Percentiles rank a stretch among this genome's conserved stretches.
These are phyloP conservation scores for Epichloe bromicola DNA, from an alignment of 2,329 filamentous ascomycete genomes.

Conservation along the genomic window DNA sequence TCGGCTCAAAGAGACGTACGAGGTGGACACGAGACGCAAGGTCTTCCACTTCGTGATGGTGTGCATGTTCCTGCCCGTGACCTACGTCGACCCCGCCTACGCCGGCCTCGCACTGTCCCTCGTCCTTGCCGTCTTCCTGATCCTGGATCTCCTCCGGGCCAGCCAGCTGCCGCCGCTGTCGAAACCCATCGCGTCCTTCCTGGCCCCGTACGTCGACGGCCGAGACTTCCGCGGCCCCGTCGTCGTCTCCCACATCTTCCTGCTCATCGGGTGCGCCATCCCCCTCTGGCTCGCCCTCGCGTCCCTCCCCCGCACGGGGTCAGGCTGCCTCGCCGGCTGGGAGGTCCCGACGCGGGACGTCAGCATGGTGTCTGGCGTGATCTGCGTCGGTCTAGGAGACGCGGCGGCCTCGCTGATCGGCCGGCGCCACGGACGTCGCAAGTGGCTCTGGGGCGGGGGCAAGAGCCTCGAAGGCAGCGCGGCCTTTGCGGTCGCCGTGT, in stretches of 20 bases:
- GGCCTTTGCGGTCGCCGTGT: constrained; percentile 74
- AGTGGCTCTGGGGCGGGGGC: constrained; percentile 94
- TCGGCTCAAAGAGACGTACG: constrained; percentile 59
- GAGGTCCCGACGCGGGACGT: constrained; percentile 61
- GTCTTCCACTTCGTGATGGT: constrained; percentile 99
- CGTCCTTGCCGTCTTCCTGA: constrained; percentile 69
- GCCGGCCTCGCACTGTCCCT: constrained; percentile 67
- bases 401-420: constrained; percentile 86
- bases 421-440: constrained; percentile 68
- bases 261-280: constrained; percentile 88
- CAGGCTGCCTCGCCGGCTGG: constrained; percentile 55
- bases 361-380: constrained; percentile 81
- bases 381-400: constrained; percentile 92
- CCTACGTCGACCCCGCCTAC: constrained; percentile 77
- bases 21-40: constrained; percentile 92
- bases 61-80: constrained; percentile 79
- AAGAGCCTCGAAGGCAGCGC: constrained; percentile 84
- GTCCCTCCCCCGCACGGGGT: constrained; percentile 46
- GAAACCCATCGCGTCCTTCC: constrained; percentile 70
- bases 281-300: constrained; percentile 84
- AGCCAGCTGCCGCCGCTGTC: constrained; percentile 85
- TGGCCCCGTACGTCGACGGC: constrained; percentile 89
- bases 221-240: constrained; percentile 86
- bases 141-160: constrained; percentile 80
- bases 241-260: constrained; percentile 90